phyloP scores from a whole-genome alignment of 805 yeast species.

The Zygotorulaspora chibaensis region DNA sequence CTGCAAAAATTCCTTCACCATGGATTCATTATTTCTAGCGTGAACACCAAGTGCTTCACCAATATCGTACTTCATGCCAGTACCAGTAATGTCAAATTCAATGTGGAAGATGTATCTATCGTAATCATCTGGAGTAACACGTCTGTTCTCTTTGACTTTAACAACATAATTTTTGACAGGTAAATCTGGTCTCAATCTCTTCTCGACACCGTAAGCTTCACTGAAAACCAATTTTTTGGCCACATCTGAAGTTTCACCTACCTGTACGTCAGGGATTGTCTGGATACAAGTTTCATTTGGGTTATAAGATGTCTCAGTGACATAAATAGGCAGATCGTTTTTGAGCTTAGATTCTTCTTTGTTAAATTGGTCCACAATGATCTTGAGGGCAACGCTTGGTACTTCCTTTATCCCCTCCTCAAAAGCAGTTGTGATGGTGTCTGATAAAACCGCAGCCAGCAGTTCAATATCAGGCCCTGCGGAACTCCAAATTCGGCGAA shows the following conservation, averaged over 20 bases:
- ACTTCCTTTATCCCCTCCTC: slow-evolving; percentile 42
- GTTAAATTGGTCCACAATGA: slow-evolving; percentile 36
- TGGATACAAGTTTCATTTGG: slow-evolving; percentile 52
- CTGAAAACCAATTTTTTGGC: slow-evolving; percentile 72
- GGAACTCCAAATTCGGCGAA: slow-evolving; percentile 73
- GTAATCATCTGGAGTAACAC: slow-evolving; percentile 86
- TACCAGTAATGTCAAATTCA: slow-evolving; percentile 86
- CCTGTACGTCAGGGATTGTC: slow-evolving; percentile 39
- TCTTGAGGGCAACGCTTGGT: slow-evolving; percentile 26
- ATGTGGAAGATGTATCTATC: slow-evolving; percentile 95
- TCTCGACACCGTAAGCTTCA: slow-evolving; percentile 65
- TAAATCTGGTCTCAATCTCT: slow-evolving; percentile 78
- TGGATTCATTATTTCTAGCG: slow-evolving; percentile 69
- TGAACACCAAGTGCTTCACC: slow-evolving; percentile 97
- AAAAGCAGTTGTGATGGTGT: slow-evolving; percentile 55
- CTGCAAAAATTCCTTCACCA: slow-evolving; percentile 63
- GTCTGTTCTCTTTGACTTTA: slow-evolving; percentile 84
- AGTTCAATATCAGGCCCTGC: slow-evolving; percentile 80
- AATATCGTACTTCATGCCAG: slow-evolving; percentile 85
- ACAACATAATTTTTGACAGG: slow-evolving; percentile 82
- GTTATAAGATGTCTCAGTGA: slow-evolving; percentile 59
- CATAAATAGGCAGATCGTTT: slow-evolving; percentile 45
- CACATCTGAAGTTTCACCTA: slow-evolving; percentile 44
- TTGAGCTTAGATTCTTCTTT: slow-evolving; percentile 37
- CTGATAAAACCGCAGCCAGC: slow-evolving; percentile 65